These are phyloP conservation scores for Cryptococcus deneoformans DNA, from an alignment of 1,284 basidiomycete species.

Conservation along the genomic window DNA sequence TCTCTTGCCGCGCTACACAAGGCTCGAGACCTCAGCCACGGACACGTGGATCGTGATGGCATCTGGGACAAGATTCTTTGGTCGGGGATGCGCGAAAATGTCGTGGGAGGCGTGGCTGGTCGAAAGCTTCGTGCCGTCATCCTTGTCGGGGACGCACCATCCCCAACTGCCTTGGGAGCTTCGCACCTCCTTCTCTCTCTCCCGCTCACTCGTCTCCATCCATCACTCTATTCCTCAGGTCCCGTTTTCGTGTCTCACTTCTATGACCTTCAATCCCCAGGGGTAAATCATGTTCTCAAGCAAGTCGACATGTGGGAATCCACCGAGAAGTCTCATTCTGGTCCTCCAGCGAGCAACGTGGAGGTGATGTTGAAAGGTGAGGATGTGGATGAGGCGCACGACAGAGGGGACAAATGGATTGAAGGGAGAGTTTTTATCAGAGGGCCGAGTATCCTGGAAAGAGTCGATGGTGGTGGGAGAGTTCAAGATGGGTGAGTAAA, in stretches of 20 bases:
- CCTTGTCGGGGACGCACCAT: conserved; percentile 37
- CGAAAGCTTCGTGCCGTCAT: conserved; percentile 29
- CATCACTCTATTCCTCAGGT: conserved; percentile 30
- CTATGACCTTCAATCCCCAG: conserved; percentile 40
- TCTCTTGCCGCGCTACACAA: conserved; percentile 36
- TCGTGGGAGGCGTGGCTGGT: conserved; percentile 29
- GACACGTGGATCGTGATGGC: conserved; percentile 31
- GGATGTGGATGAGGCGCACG: conserved; percentile 15
- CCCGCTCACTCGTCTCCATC: conserved; percentile 34
- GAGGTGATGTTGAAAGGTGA: conserved; percentile 40
- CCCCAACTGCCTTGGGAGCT: conserved; percentile 19
- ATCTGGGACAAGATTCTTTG: conserved; percentile 35
- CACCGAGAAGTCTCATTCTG: conserved; percentile 27
- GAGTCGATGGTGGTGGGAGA: conserved; percentile 9
- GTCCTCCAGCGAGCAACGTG: conserved; percentile 43
- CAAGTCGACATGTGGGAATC: conserved; percentile 11
- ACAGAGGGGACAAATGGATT: conserved; percentile 10
- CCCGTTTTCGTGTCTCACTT: conserved; percentile 42
- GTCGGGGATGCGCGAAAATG: conserved; percentile 18
- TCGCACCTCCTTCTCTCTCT: conserved; percentile 40
- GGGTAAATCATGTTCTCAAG: conserved; percentile 16
- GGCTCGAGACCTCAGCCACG: conserved; percentile 26
- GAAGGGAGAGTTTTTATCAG: conserved; percentile 29
- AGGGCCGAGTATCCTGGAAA: conserved; percentile 30
- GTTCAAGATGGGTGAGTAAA: conserved; percentile 14